phyloP scores from a whole-genome alignment of 345 rosid species.

The Lepidium sativum region DNA sequence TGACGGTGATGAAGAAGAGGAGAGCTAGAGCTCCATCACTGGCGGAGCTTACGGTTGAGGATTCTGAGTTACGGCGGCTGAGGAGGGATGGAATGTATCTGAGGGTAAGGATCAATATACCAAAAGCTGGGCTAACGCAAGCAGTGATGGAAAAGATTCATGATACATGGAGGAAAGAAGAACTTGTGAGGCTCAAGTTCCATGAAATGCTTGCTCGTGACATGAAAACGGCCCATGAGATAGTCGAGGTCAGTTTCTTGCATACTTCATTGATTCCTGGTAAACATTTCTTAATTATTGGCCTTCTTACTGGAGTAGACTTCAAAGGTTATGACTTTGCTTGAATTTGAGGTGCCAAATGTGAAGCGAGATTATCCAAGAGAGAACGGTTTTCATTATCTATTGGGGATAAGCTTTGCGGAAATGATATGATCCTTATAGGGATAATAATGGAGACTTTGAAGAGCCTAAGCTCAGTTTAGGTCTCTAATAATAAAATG shows the following conservation, averaged over 20 bases:
- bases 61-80: constrained; percentile 72
- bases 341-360: background rate
- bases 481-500: background rate
- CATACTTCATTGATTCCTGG: background rate
- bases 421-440: background rate
- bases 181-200: constrained; percentile 87
- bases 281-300: background rate
- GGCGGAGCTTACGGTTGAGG: constrained; percentile 93
- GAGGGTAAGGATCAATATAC: constrained; percentile 76
- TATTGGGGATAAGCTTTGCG: background rate
- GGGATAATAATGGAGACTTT: background rate
- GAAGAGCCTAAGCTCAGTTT: background rate
- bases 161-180: constrained; percentile 91
- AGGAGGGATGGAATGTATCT: constrained; percentile 68
- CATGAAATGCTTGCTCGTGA: constrained; percentile 84
- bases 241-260: constrained; percentile 66
- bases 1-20: constrained; percentile 36
- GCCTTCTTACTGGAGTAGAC: background rate
- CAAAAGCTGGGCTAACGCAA: constrained; percentile 86
- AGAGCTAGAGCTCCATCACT: constrained; percentile 59
- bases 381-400: background rate
- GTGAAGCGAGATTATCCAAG: background rate
- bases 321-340: background rate
- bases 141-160: constrained; percentile 80
- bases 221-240: constrained; percentile 93